Evolutionary conservation across 2,329 filamentous ascomycete genomes (phyloP).

Genomic region (Xylariaceae sp.): DNA sequence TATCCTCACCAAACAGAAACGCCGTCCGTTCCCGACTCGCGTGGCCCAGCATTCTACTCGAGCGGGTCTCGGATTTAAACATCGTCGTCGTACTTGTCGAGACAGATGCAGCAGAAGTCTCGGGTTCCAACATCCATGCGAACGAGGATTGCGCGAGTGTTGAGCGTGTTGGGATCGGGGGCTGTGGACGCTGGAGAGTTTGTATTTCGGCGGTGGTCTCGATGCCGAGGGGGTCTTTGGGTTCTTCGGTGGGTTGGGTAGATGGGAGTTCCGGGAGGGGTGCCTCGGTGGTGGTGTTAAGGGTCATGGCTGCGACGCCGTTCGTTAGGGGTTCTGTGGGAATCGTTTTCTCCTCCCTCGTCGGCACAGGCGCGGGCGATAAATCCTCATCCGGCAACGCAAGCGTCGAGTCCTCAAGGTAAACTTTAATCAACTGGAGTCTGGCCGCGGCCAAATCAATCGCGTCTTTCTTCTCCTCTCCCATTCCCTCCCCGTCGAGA

Average conservation of each 20-base stretch:
- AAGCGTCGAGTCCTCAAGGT: slow-evolving; percentile 53
- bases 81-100: slow-evolving; percentile 16
- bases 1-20: slow-evolving; percentile 54
- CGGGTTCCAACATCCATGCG: slow-evolving; percentile 70
- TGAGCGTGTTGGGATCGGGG: slow-evolving; percentile 55
- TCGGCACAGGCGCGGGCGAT: slow-evolving; percentile 14
- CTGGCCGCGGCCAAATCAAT: slow-evolving; percentile 58
- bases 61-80: slow-evolving; percentile 16
- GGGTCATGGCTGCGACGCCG: slow-evolving; percentile 27
- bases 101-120: too few species aligned
- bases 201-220: slow-evolving; percentile 15
- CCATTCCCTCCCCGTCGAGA: slow-evolving; percentile 42
- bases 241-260: background rate
- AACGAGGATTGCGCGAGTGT: slow-evolving; percentile 69
- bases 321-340: slow-evolving; percentile 24
- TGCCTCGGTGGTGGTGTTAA: slow-evolving; percentile 22
- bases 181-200: slow-evolving; percentile 31
- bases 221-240: slow-evolving; percentile 26
- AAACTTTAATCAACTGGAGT: slow-evolving; percentile 59
- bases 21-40: slow-evolving; percentile 51
- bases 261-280: slow-evolving; percentile 12
- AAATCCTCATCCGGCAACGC: slow-evolving; percentile 40
- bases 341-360: slow-evolving; percentile 8
- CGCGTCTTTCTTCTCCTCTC: slow-evolving; percentile 46
- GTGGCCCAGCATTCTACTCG: slow-evolving; percentile 40